Conservation (phyloP, 306 rosid genomes). For the Trichosanthes cucumerina region DNA sequence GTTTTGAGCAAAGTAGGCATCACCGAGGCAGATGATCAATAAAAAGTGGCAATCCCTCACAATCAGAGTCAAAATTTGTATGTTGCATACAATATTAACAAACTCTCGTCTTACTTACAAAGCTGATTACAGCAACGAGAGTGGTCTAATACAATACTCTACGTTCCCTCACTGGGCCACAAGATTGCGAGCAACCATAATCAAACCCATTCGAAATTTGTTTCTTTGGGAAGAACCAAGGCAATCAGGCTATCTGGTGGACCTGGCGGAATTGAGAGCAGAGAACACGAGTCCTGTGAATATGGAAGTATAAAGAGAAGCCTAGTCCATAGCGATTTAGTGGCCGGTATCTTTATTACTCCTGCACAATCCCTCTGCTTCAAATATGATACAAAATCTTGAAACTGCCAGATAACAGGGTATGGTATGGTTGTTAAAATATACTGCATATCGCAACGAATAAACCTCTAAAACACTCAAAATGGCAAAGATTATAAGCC, state of each 20-base stretch:
- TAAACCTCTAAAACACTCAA: background rate
- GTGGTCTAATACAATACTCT: background rate
- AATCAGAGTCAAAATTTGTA: slow-evolving; percentile 3
- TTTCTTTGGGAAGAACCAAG: slow-evolving; percentile 84
- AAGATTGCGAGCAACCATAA: background rate
- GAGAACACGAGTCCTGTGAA: slow-evolving; percentile 53
- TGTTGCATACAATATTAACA: background rate
- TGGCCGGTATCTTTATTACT: slow-evolving; percentile 76
- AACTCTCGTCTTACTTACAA: background rate
- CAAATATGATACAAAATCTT: slow-evolving; percentile 80
- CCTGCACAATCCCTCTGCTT: slow-evolving; percentile 98
- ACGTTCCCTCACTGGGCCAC: background rate
- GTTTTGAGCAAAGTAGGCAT: background rate
- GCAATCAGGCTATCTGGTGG: slow-evolving; percentile 72
- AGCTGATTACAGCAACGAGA: background rate
- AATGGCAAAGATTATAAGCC: background rate
- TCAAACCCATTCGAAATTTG: slow-evolving; percentile 83
- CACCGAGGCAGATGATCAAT: background rate
- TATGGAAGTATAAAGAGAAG: slow-evolving; percentile 86
- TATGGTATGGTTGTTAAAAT: background rate
- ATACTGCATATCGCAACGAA: background rate
- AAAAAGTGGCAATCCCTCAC: background rate
- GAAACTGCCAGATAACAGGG: slow-evolving; percentile 54
- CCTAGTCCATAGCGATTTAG: slow-evolving; percentile 82
- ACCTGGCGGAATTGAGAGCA: slow-evolving; percentile 66